Evolutionary conservation across 2,329 filamentous ascomycete species (phyloP).

Genomic region (Colletotrichum nymphaeae): DNA sequence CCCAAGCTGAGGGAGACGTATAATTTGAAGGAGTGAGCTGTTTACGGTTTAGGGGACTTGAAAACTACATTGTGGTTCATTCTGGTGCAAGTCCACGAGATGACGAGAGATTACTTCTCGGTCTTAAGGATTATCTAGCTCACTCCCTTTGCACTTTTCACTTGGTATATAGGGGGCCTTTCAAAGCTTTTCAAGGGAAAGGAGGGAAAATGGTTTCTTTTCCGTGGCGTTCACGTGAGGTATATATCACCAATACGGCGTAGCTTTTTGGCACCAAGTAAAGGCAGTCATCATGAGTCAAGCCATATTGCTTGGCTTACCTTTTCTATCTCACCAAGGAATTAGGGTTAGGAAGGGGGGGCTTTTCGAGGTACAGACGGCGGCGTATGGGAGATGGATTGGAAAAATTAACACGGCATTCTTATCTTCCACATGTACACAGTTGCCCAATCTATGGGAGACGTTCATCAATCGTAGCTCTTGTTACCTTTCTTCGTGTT

Average conservation of each 20-base stretch:
- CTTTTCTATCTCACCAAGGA: background rate
- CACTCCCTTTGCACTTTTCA: background rate
- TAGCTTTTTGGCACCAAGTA: no score
- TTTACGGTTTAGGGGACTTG: background rate
- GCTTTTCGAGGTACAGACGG: background rate
- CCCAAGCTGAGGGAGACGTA: conserved; percentile 65
- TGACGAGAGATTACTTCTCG: background rate
- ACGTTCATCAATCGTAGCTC: no score
- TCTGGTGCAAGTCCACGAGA: background rate
- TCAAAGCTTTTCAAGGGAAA: background rate
- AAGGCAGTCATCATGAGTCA: background rate
- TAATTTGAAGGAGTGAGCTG: conserved; percentile 45
- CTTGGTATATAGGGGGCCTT: background rate
- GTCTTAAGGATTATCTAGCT: background rate
- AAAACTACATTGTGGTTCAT: no score
- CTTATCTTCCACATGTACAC: background rate
- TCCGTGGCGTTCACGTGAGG: background rate
- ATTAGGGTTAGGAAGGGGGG: background rate
- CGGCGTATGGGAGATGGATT: background rate
- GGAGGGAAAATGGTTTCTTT: background rate
- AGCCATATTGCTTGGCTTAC: background rate
- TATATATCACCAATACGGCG: background rate
- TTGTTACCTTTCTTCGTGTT: no score
- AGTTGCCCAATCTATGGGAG: no score
- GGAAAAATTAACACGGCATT: background rate